Evolutionary conservation across 1,284 basidiomycete species (phyloP).

Genomic region (Marasmius fiardii): DNA sequence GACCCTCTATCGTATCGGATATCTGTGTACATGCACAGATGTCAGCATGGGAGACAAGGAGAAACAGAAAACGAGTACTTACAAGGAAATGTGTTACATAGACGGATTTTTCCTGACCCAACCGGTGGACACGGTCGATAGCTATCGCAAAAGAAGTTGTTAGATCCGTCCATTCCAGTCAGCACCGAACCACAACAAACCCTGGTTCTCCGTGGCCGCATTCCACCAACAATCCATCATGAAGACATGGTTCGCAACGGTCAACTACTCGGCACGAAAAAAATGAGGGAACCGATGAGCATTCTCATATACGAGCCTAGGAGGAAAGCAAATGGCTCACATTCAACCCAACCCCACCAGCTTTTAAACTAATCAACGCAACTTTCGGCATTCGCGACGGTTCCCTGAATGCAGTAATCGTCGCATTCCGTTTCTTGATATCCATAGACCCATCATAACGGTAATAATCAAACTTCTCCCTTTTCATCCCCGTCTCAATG

Average conservation of each 20-base stretch:
- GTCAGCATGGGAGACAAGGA: background rate
- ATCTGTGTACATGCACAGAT: slow-evolving; percentile 38
- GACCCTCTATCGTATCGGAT: slow-evolving; percentile 71
- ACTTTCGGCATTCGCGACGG: slow-evolving; percentile 70
- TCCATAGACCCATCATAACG: slow-evolving; percentile 96
- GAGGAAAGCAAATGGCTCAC: slow-evolving; percentile 30
- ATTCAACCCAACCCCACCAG: slow-evolving; percentile 92
- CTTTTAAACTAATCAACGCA: slow-evolving; percentile 87
- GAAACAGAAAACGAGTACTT: slow-evolving; percentile 24
- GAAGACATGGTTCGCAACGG: slow-evolving; percentile 80
- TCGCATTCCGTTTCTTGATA: slow-evolving; percentile 76
- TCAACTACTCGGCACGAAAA: too few relatives aligned
- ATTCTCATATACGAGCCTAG: background rate
- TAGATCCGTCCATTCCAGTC: slow-evolving; percentile 16
- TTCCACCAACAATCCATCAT: slow-evolving; percentile 99
- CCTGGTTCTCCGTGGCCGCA: slow-evolving; percentile 87
- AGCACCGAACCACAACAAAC: slow-evolving; percentile 35
- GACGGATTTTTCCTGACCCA: slow-evolving; percentile 83
- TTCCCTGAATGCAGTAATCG: slow-evolving; percentile 74
- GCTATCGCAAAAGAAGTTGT: slow-evolving; percentile 38
- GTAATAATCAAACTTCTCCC: slow-evolving; percentile 72
- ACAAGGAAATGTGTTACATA: slow-evolving; percentile 92
- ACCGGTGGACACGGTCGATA: slow-evolving; percentile 77
- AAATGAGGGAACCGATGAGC: background rate
- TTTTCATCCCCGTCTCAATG: slow-evolving; percentile 74